phyloP scores from a whole-genome alignment of 768 basidiomycete genomes.

The Boletus fagicola region DNA sequence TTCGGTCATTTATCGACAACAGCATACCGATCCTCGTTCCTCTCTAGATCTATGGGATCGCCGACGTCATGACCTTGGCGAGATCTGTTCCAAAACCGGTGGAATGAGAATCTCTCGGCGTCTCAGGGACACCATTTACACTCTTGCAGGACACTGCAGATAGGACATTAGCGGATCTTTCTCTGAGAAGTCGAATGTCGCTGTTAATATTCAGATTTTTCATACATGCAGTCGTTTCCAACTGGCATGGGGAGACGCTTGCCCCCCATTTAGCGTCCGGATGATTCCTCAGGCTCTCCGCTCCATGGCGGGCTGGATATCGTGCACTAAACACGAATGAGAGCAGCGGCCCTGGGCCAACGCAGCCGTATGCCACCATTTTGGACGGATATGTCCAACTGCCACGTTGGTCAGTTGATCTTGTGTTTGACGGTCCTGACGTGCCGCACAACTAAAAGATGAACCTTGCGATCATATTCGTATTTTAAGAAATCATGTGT shows the following conservation, averaged over 20 bases:
- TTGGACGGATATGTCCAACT: conserved; percentile 12
- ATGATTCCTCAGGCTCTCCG: conserved; percentile 1
- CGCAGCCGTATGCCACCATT: conserved; percentile 5
- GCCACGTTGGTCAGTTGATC: conserved; percentile 17
- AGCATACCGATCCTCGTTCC: conserved; percentile 12
- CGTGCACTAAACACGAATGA: conserved; percentile 22
- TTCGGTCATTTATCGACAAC: conserved; percentile 19
- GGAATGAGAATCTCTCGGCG: not conserved
- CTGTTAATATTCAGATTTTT: conserved; percentile 4
- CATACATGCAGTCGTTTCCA: conserved; percentile 17
- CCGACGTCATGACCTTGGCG: conserved; percentile 15
- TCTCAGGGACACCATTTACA: not conserved
- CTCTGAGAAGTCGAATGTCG: not conserved
- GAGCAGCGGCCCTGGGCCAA: conserved; percentile 7
- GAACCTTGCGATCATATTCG: conserved; percentile 16
- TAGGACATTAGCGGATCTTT: not conserved
- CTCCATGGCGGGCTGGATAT: conserved; percentile 23
- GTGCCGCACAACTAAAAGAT: conserved; percentile 3
- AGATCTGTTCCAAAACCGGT: conserved; percentile 13
- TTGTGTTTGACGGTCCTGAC: conserved; percentile 6
- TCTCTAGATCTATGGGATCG: conserved; percentile 16
- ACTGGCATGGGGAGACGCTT: conserved; percentile 8
- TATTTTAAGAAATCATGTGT: conserved; percentile 7
- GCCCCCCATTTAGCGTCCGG: conserved; percentile 9
- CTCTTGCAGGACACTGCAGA: not conserved